Evolutionary conservation across 352 stramenopile species (phyloP).

Genomic region (Phytophthora vignae): DNA sequence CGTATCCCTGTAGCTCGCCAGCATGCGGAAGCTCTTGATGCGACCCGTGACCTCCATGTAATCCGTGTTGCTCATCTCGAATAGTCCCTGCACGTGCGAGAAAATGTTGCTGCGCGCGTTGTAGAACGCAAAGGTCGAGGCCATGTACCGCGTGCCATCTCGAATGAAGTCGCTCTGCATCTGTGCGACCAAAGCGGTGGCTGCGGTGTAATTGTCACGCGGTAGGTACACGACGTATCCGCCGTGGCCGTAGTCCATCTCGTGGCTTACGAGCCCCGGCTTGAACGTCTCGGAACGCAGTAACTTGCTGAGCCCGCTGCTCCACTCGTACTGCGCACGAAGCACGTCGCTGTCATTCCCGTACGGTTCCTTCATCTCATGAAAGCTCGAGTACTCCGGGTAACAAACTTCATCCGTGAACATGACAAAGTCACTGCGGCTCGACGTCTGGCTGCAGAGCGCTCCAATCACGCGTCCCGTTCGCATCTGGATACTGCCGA

Average conservation of each 20-base stretch:
- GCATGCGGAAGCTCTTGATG: conserved; percentile 79
- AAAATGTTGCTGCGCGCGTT: conserved; percentile 85
- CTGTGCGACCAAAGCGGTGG: conserved; percentile 46
- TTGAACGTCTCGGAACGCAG: conserved; percentile 77
- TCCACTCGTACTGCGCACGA: conserved; percentile 57
- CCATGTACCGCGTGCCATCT: conserved; percentile 74
- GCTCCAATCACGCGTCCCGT: conserved; percentile 63
- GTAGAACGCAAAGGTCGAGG: conserved; percentile 70
- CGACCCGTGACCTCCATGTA: conserved; percentile 78
- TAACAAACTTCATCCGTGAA: conserved; percentile 79
- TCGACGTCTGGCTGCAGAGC: conserved; percentile 55
- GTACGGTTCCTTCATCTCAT: conserved; percentile 62
- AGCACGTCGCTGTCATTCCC: conserved; percentile 47
- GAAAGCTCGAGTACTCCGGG: conserved; percentile 54
- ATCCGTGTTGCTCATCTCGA: conserved; percentile 82
- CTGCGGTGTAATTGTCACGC: conserved; percentile 73
- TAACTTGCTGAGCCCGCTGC: conserved; percentile 44
- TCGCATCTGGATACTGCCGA: conserved; percentile 74
- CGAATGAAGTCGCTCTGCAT: conserved; percentile 68
- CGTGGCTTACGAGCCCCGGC: conserved; percentile 66
- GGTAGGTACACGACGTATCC: conserved; percentile 78
- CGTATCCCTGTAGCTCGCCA: conserved; percentile 56
- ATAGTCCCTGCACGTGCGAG: conserved; percentile 70
- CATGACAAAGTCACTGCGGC: conserved; percentile 67
- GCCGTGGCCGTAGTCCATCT: conserved; percentile 79